Conservation (phyloP, 2,329 filamentous ascomycete genomes). For the Arthroderma sp. region DNA sequence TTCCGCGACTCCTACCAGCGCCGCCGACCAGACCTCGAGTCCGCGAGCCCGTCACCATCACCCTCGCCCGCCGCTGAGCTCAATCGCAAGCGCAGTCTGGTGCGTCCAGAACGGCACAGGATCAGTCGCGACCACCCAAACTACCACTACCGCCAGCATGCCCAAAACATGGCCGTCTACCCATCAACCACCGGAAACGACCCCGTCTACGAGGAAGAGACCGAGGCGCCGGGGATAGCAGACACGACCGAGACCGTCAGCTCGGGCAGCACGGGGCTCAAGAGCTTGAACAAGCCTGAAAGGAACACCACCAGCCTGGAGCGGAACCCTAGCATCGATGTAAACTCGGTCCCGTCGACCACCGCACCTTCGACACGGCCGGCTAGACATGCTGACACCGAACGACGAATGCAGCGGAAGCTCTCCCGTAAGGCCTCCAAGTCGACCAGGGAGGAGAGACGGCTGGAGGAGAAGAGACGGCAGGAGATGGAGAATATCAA, state of each 20-base stretch:
- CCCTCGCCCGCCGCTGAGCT: conserved; percentile 37
- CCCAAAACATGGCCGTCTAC: conserved; percentile 77
- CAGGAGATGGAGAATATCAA: conserved; percentile 53
- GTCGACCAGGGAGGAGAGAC: conserved; percentile 45
- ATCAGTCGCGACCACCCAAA: conserved; percentile 83
- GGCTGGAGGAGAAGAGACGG: conserved; percentile 30
- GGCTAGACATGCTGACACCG: not conserved
- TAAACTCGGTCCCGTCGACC: not conserved
- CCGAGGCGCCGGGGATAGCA: conserved; percentile 35
- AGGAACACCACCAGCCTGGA: conserved; percentile 7
- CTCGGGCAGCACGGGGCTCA: conserved; percentile 52
- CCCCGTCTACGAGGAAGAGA: conserved; percentile 67
- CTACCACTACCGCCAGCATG: conserved; percentile 91
- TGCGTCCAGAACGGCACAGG: conserved; percentile 75
- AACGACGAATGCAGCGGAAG: conserved; percentile 43
- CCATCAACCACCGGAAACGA: conserved; percentile 91
- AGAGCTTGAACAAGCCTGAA: conserved; percentile 24
- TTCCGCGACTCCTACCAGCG: conserved; percentile 59
- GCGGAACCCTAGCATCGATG: not conserved
- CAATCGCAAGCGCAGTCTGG: conserved; percentile 69
- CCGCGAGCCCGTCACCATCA: conserved; percentile 35
- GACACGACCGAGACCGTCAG: conserved; percentile 34
- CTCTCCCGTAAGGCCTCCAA: conserved; percentile 51
- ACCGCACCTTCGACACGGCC: not conserved
- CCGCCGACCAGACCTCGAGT: conserved; percentile 60